Percentiles rank a stretch among this genome's conserved stretches.
Conservation (phyloP, 2,329 filamentous ascomycete species). For the Fusarium sp. region DNA sequence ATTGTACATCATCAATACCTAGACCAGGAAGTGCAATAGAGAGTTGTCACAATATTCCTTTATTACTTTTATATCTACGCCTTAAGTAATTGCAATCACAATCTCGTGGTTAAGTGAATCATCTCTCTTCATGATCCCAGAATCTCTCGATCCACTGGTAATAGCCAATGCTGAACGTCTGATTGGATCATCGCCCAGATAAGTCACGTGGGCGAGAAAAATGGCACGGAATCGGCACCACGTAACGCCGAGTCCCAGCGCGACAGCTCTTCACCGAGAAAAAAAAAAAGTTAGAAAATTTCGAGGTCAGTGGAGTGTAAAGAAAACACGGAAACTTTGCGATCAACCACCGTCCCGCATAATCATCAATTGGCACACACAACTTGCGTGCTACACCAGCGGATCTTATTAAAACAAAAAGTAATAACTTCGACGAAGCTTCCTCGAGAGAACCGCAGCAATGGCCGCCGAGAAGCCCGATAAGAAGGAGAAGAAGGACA, state of each 20-base stretch:
- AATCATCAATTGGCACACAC: constrained; percentile 42
- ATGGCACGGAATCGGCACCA: constrained; percentile 49
- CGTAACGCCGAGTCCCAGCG: constrained; percentile 47
- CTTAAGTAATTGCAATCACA: not conserved
- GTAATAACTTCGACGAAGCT: constrained; percentile 31
- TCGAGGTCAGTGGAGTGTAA: constrained; percentile 47
- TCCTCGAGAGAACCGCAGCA: constrained; percentile 43
- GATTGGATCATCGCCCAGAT: constrained; percentile 29
- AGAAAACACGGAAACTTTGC: constrained; percentile 46
- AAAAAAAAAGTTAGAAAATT: constrained; percentile 53
- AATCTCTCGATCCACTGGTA: constrained; percentile 33
- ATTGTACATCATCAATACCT: constrained; percentile 58
- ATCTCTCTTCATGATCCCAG: constrained; percentile 5
- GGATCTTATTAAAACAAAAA: constrained; percentile 11
- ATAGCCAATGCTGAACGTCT: constrained; percentile 40
- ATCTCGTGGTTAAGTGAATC: constrained; percentile 16
- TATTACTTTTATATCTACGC: constrained; percentile 16
- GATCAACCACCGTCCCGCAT: constrained; percentile 38
- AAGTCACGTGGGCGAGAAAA: constrained; percentile 26
- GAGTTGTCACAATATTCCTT: constrained; percentile 46
- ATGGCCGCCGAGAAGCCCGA: constrained; percentile 64
- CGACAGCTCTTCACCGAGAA: constrained; percentile 46
- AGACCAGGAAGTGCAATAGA: constrained; percentile 56
- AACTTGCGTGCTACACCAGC: constrained; percentile 18
- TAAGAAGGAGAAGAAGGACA: constrained; percentile 69